Base-by-base conservation (phyloP, 2,329 filamentous ascomycete species). In the Nemania sp. region DNA sequence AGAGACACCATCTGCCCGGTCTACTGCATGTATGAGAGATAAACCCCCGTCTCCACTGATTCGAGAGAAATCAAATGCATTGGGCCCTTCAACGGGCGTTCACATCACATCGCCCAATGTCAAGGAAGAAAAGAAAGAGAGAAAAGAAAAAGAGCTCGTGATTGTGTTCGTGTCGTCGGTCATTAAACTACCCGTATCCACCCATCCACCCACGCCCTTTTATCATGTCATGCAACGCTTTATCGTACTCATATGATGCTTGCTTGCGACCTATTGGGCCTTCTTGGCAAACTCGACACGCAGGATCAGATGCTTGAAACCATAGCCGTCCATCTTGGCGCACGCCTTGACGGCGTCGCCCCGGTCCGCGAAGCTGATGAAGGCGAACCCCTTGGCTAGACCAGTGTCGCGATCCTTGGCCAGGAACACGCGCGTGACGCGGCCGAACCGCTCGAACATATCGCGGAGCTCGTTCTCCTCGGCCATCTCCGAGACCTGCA, bases 371-470 rank as follows among this genome's bases (percentile, higher is more conserved):
- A 95, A 99, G 78, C 91, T 96, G 83, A 99, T 96, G 78, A 99
- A 99, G 25, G 96, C 96, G 77, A 99, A 99, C 65, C 95, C 95
- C 87, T 99, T 99, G 71, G 95, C 95, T 76, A 94, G 82, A 63
- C 92, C 91, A 42, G 95, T 99, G 72, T 99, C 95, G 75, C 95
- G 85, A 81, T 99, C 95, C 85, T 97, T 98, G 72, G 95, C 95
- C 73, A 99, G 80, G 84, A 99, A 99, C 52, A 99, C 95, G 77
- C 95, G 88, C 59, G 94, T 98, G 74, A 99, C 95, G 69, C 93
- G 91, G 74, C 95, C 95, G 77, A 95, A 97, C 69, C 95, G 88
- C 82, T 96, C 93, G 83, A 99, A 99, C 87, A 99, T 93, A 77
- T 97, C 92, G 75, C 95, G 91, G 68, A 99, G 84, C 78, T 99